Evolutionary conservation across 2,329 filamentous ascomycete genomes (phyloP), one percentile per base, ranked within the genome.

Genomic region (Arthroderma sp.): DNA sequence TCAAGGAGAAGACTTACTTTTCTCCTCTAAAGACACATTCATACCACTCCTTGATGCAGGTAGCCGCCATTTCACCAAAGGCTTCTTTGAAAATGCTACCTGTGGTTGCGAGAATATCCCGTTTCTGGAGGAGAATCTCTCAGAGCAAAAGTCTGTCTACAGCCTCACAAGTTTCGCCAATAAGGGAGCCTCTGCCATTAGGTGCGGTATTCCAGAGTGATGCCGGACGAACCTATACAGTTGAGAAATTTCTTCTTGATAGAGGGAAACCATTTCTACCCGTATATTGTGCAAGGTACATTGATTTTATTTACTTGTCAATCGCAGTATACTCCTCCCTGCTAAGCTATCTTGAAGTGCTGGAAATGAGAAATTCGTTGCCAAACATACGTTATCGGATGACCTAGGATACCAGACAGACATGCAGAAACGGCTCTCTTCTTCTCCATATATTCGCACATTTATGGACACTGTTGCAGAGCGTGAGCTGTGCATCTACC

Each of bases 361-460:
- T 43, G 45, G 42, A 33, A 45, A 38, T 22, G 46, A 45, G 11
- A 47, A 38, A 5, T 49, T 47, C 28, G 36, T 49, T 38, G n/a
- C 47, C 6, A 47, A 60, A 33, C 53, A 60, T 41, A 51, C 58
- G 47, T 55, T 58, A 29, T 48, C 45, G 29, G 59, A 58, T 4
- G 55, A 59, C 11, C 56, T 60, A 29, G 55, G 58, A 6, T 61
- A 61, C 37, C 57, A 61, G 27, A 36, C 52, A 9, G 40, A 51
- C 28, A 45, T 62, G 32, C 58, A 61, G 42, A 53, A 51, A 15
- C 33, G 36, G 3, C 29, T 61, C 5, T 49, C 52, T 27, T 37
- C 48, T 6, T 56, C 49, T 37, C 52, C 53, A 5, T 60, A 61
- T 38, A 34, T 61, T 22, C 52, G 58, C 31, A 48, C 52, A 4